Evolutionary conservation across 805 yeast species (phyloP), one percentile per base, ranked within the genome.

Genomic region (Kregervanrija fluxuum): DNA sequence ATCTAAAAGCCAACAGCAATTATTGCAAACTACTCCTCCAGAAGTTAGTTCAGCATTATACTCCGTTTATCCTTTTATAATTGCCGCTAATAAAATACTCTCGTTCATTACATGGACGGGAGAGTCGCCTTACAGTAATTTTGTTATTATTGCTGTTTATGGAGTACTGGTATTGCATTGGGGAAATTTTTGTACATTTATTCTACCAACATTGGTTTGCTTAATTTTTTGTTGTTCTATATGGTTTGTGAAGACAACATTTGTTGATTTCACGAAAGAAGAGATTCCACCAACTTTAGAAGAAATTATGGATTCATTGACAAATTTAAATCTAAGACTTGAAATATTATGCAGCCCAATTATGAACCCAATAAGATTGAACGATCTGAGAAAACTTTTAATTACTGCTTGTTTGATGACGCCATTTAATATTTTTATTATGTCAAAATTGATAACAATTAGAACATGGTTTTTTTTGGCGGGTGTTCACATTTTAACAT

Each of bases 81-180:
- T 73, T 12, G 51, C 75, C 16, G 54, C 70, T 5, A 80, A 77
- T 54, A 60, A 65, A 36, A 44, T 68, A 6, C 55, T 77, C 13
- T 73, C 73, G 34, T 56, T 73, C 11, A 48, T 75, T 15, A 75
- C 81, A 1, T 77, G 82, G 82, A 75, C 82, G 1, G 74, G 74
- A 47, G 71, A 66, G 4, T 75, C 74, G 44, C 60, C 71, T 9
- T 74, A 71, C 50, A 64, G 64, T 47, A 77, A 75, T 51, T 67
- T 74, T 45, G 53, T 75, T 6, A 33, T 68, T 1, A 61, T 74
- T 31, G 67, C 68, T 4, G 48, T 55, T 1, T 71, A 69, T 49
- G 62, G 71, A 11, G 59, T 66, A 31, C 30, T 68, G 1, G 68
- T 74, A 11, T 50, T 67, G 53, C 67, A 73, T 49, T 75, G 81